These are phyloP conservation scores for Colletotrichum sidae DNA, from an alignment of 2,329 filamentous ascomycete species.

Conservation along the genomic window DNA sequence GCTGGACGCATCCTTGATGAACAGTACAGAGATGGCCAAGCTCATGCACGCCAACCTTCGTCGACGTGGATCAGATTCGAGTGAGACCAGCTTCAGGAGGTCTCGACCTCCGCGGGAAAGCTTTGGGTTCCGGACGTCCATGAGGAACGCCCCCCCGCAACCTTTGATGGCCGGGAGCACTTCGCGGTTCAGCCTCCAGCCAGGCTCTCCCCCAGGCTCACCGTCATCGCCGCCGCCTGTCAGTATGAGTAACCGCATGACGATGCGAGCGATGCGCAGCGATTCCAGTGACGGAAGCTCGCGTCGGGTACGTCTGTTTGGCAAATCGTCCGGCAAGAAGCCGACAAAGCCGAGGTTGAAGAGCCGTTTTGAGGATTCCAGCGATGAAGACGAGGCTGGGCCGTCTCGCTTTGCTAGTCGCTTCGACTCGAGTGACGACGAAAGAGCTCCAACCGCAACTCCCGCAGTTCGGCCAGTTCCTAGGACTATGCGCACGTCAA, in stretches of 20 bases:
- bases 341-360: conserved; percentile 49
- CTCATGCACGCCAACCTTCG: conserved; percentile 51
- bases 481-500: conserved; percentile 47
- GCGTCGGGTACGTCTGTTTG: conserved; percentile 55
- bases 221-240: conserved; percentile 55
- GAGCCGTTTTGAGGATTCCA: conserved; percentile 71
- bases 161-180: conserved; percentile 13
- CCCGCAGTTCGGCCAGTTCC: conserved; percentile 71
- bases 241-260: conserved; percentile 54
- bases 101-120: conserved; percentile 60
- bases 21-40: conserved; percentile 38
- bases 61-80: conserved; percentile 72
- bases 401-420: conserved; percentile 63
- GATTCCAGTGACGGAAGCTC: conserved; percentile 50
- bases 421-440: conserved; percentile 81
- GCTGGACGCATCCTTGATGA: conserved; percentile 20
- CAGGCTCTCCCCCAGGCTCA: conserved; percentile 74
- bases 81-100: conserved; percentile 86
- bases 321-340: conserved; percentile 51
- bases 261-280: conserved; percentile 57
- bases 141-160: conserved; percentile 71
- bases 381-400: conserved; percentile 66
- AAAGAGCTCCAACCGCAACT: conserved; percentile 72
- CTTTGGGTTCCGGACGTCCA: conserved; percentile 77
- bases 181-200: conserved; percentile 73